Conservation (phyloP, 2,329 filamentous ascomycete genomes). For the Tolypocladium inflatum region DNA sequence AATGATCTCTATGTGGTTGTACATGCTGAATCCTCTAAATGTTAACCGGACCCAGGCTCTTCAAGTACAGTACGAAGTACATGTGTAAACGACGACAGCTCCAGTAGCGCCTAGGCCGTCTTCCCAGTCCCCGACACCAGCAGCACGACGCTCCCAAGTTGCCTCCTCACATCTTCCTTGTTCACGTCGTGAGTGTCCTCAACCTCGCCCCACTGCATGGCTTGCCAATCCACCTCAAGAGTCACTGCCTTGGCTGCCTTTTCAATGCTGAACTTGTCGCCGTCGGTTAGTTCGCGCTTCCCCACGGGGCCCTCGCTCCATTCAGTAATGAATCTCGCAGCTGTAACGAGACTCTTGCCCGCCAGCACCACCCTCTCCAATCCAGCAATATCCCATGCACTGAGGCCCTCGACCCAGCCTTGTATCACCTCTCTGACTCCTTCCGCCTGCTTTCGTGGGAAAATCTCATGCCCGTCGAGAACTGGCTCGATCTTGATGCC, state of each 20-base stretch:
- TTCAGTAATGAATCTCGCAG: constrained; percentile 67
- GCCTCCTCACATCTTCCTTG: constrained; percentile 77
- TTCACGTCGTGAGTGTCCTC: constrained; percentile 98
- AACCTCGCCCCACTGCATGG: constrained; percentile 85
- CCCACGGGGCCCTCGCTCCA: constrained; percentile 70
- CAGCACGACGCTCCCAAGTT: constrained; percentile 79
- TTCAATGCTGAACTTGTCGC: constrained; percentile 61
- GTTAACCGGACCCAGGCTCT: background rate
- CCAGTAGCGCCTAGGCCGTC: background rate
- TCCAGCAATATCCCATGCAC: constrained; percentile 74
- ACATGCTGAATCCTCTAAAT: background rate
- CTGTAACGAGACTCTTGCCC: constrained; percentile 77
- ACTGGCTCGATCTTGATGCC: constrained; percentile 69
- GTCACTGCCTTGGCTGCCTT: constrained; percentile 71
- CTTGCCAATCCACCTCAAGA: constrained; percentile 87
- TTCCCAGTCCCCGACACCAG: constrained; percentile 56
- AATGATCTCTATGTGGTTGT: background rate
- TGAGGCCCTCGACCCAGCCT: constrained; percentile 66
- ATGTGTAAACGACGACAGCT: background rate
- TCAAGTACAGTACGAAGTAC: background rate
- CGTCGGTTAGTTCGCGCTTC: constrained; percentile 26
- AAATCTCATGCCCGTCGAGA: constrained; percentile 68
- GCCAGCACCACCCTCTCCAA: constrained; percentile 77
- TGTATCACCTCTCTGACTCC: constrained; percentile 68
- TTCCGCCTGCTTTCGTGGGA: constrained; percentile 64